These are phyloP conservation scores for Canna indica DNA, from an alignment of 176 grass and related monocot genomes.

Conservation along the genomic window DNA sequence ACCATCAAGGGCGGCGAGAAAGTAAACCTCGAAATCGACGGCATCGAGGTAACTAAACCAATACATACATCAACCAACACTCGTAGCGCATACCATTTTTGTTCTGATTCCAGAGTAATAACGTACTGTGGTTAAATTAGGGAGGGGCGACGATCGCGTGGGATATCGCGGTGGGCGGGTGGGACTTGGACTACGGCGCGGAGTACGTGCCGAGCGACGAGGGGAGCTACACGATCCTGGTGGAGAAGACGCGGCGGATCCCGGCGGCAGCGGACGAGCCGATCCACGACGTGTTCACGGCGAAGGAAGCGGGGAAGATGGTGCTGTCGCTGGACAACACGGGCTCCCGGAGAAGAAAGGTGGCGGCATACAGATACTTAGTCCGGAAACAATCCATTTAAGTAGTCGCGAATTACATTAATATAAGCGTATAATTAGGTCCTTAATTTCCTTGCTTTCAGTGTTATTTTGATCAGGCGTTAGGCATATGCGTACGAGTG, in stretches of 20 bases:
- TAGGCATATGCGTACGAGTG: background rate
- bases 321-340: constrained; percentile 88
- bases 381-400: constrained; percentile 60
- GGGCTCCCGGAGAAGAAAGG: constrained; percentile 65
- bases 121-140: no score
- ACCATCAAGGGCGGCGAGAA: constrained; percentile 91
- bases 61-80: background rate
- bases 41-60: constrained; percentile 60
- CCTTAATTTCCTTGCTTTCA: background rate
- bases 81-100: no score
- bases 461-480: background rate
- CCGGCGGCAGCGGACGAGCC: constrained; percentile 49
- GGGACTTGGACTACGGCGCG: constrained; percentile 93
- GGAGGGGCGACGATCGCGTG: constrained; percentile 74
- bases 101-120: no score
- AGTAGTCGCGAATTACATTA: background rate
- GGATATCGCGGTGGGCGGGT: constrained; percentile 82
- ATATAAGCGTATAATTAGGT: no score
- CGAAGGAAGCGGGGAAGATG: constrained; percentile 83
- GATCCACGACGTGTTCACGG: constrained; percentile 67
- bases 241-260: constrained; percentile 68
- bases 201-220: constrained; percentile 74
- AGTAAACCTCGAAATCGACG: constrained; percentile 93
- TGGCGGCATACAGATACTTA: constrained; percentile 82
- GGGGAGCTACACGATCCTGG: constrained; percentile 66